Evolutionary conservation across 805 yeast species (phyloP).

Genomic region (Zygoascus ofunaensis): DNA sequence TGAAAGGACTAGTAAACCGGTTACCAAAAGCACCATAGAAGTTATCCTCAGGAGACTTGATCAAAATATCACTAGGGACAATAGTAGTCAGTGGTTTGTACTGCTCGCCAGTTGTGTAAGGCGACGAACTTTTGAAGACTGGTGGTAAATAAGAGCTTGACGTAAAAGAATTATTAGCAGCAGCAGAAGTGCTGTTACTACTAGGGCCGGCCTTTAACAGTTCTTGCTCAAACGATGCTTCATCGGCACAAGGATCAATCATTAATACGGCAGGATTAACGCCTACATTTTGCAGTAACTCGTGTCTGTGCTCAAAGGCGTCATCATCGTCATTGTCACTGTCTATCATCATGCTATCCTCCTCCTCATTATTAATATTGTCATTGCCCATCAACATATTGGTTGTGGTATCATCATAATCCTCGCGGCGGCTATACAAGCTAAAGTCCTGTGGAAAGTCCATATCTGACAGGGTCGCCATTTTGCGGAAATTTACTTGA

Average conservation of each 20-base stretch:
- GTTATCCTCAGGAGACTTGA: slow-evolving; percentile 9
- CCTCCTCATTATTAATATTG: slow-evolving; percentile 1
- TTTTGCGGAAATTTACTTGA: too few relatives aligned
- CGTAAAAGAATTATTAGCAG: neutral
- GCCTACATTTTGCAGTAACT: neutral
- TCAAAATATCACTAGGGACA: slow-evolving; percentile 7
- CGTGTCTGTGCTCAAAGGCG: neutral
- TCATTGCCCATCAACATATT: neutral
- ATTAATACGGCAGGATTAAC: neutral
- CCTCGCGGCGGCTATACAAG: too few relatives aligned
- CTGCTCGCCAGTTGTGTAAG: slow-evolving; percentile 2
- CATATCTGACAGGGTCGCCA: too few relatives aligned
- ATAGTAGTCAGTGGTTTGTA: slow-evolving; percentile 3
- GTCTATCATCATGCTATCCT: neutral
- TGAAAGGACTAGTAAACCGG: neutral
- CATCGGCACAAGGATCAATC: neutral
- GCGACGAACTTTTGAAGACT: slow-evolving; percentile 1
- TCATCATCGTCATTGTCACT: neutral
- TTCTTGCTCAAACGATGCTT: neutral
- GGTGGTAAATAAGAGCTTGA: neutral
- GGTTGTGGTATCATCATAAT: neutral
- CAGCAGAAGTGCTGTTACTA: neutral
- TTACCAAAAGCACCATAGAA: slow-evolving; percentile 8
- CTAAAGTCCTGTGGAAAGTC: too few relatives aligned
- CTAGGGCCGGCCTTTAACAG: neutral